These are phyloP conservation scores for Skeletonema tropicum DNA, from an alignment of 108 stramenopile species.

Conservation along the genomic window DNA sequence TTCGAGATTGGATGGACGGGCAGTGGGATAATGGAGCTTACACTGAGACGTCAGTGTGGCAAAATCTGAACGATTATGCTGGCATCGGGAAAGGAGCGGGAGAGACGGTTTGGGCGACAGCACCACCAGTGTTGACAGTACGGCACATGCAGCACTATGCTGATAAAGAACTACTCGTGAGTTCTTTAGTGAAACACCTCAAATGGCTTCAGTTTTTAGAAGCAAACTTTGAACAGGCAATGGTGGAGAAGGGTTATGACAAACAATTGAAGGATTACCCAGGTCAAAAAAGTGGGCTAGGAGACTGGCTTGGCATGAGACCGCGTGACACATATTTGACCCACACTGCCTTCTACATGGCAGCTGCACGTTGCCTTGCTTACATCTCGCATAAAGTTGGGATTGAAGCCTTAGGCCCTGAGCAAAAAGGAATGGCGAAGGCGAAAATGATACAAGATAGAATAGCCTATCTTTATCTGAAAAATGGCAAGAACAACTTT, in stretches of 20 bases:
- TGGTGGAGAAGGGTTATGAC: conserved; percentile 31
- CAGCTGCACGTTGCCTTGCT: conserved; percentile 32
- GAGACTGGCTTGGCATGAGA: conserved; percentile 52
- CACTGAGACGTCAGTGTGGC: too few relatives aligned
- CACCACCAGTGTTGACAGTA: too few relatives aligned
- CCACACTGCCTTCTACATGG: conserved; percentile 44
- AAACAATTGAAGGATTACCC: conserved; percentile 23
- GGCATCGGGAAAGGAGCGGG: too few relatives aligned
- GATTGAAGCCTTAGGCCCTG: conserved; percentile 14
- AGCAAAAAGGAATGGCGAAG: conserved; percentile 10
- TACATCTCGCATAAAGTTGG: conserved; percentile 32
- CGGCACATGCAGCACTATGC: conserved; percentile 48
- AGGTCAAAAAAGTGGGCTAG: conserved; percentile 37
- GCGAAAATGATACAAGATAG: conserved; percentile 18
- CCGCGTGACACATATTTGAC: conserved; percentile 31
- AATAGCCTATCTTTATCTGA: conserved; percentile 26
- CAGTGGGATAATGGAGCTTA: too few relatives aligned
- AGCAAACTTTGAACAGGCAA: conserved; percentile 33
- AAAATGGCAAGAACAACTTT: conserved; percentile 39
- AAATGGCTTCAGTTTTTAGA: conserved; percentile 39
- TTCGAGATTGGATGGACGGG: too few relatives aligned
- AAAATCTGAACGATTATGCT: too few relatives aligned
- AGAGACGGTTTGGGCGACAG: too few relatives aligned
- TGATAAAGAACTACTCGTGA: conserved; percentile 18
- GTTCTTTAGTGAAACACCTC: conserved; percentile 19